Percentiles rank a stretch among this genome's conserved stretches.
phyloP scores from a whole-genome alignment of 768 basidiomycete genomes.

The Coprinopsis cinerea region DNA sequence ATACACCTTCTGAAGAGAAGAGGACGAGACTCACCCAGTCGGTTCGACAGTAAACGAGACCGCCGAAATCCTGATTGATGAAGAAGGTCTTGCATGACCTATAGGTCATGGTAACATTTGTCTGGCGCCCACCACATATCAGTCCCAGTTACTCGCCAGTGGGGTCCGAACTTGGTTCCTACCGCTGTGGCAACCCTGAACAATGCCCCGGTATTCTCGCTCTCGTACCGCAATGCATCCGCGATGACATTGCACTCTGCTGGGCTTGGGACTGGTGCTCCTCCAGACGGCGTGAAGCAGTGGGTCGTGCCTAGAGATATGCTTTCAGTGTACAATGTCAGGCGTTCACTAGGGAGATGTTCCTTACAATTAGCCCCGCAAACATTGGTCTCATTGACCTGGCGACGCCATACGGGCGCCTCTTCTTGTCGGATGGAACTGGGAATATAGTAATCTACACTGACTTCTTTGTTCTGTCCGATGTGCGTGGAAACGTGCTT shows the following conservation, averaged over 20 bases:
- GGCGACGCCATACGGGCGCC: slow-evolving; percentile 21
- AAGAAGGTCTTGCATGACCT: slow-evolving; percentile 41
- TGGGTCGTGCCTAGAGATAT: slow-evolving; percentile 30
- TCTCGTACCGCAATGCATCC: slow-evolving; percentile 41
- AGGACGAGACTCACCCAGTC: slow-evolving; percentile 36
- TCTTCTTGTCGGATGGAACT: too few species aligned
- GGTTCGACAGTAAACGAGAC: slow-evolving; percentile 38
- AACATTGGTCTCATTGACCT: slow-evolving; percentile 27
- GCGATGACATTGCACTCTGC: slow-evolving; percentile 46
- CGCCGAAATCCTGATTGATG: slow-evolving; percentile 36
- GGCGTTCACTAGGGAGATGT: neutral
- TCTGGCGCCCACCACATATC: slow-evolving; percentile 21
- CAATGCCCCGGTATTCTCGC: slow-evolving; percentile 36
- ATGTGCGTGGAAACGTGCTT: slow-evolving; percentile 16
- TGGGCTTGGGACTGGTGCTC: slow-evolving; percentile 42
- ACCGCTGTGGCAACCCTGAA: slow-evolving; percentile 29
- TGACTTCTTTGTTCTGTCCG: slow-evolving; percentile 38
- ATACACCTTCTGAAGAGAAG: too few species aligned
- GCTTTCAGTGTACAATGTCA: neutral
- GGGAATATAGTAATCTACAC: slow-evolving; percentile 26
- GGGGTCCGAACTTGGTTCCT: too few species aligned
- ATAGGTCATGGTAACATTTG: slow-evolving; percentile 33
- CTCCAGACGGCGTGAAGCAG: slow-evolving; percentile 41
- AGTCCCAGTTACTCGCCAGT: too few species aligned
- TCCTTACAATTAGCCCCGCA: slow-evolving; percentile 36